Percentiles rank a stretch among this genome's conserved stretches.
Evolutionary conservation across 2,329 filamentous ascomycete species (phyloP).

Genomic region (Claviceps cyperi): DNA sequence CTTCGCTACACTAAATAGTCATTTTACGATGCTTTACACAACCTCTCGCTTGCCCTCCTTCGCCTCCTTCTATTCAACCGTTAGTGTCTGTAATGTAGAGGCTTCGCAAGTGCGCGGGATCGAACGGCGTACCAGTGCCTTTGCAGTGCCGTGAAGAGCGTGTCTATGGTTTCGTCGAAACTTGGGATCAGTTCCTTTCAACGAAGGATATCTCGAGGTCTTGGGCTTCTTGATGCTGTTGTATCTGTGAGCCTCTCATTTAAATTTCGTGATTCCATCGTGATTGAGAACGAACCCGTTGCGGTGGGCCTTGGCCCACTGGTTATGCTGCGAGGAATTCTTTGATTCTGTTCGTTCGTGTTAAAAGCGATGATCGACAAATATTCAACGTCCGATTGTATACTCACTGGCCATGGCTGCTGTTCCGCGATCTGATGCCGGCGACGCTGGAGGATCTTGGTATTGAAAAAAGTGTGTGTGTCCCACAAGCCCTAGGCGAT

Average conservation of each 20-base stretch:
- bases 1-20: background rate
- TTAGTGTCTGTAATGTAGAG: conserved; percentile 14
- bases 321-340: conserved; percentile 99
- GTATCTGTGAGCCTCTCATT: conserved; percentile 6
- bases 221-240: conserved; percentile 99
- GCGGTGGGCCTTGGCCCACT: conserved; percentile 95
- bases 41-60: conserved; percentile 89
- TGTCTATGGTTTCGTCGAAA: conserved; percentile 99
- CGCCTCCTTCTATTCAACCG: conserved; percentile 67
- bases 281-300: conserved; percentile 64
- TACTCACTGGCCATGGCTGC: conserved; percentile 7
- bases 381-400: background rate
- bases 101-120: background rate
- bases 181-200: conserved; percentile 98
- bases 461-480: conserved; percentile 4
- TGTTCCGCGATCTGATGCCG: conserved; percentile 2
- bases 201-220: conserved; percentile 95
- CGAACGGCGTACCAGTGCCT: conserved; percentile 67
- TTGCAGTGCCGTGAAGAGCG: conserved; percentile 97
- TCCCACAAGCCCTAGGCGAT: conserved; percentile 13
- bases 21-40: conserved; percentile 37
- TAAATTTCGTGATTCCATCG: background rate
- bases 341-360: conserved; percentile 63
- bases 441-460: background rate
- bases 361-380: background rate